Base-by-base conservation (phyloP, 2,329 filamentous ascomycete species). In the Lojkania enalia region DNA sequence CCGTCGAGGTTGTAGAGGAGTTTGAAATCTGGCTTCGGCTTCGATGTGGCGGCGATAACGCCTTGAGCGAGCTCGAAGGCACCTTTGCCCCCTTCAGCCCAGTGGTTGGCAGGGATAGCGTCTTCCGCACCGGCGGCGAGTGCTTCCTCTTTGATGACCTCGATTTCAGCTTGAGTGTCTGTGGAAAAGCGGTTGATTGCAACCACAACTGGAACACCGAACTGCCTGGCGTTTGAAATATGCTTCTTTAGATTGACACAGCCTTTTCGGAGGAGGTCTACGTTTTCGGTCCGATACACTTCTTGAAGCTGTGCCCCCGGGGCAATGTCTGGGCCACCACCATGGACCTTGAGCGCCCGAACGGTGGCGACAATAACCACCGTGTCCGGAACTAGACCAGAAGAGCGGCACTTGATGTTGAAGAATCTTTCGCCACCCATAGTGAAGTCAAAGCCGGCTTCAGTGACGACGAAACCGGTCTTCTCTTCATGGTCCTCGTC, bases 381-480 rank as follows among this genome's bases (percentile, higher is more conserved):
- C 1, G 90, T 89, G 64, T 99, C 94, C 2, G 94, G 94, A 2
- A 90, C 83, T 35, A 99, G 85, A 18, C 92, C 92, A 4, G 92
- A 96, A 7, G 90, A 88, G 49, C 94, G 87, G 76, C 94, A 97
- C 80, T 99, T 99, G 79, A 99, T 97, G 78, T 99, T 97, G 84
- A 99, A 97, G 81, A 99, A 99, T 40, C 94, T 87, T 80, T 99
- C 94, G 52, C 94, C 94, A 54, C 94, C 94, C 94, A 99, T 99
- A 62, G 94, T 97, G 75, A 99, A 99, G 73, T 99, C 94, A 71
- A 99, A 99, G 7, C 94, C 94, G 41, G 94, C 92, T 72, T 99
- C 94, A 1, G 94, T 99, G 27, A 99, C 85, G 16, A 96, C 92
- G 61, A 94, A 97, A 7, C 94, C 94, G 20, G 88, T 83, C 78